These are phyloP conservation scores for Metschnikowia dekortorum DNA, from an alignment of 805 yeast genomes.

Conservation along the genomic window DNA sequence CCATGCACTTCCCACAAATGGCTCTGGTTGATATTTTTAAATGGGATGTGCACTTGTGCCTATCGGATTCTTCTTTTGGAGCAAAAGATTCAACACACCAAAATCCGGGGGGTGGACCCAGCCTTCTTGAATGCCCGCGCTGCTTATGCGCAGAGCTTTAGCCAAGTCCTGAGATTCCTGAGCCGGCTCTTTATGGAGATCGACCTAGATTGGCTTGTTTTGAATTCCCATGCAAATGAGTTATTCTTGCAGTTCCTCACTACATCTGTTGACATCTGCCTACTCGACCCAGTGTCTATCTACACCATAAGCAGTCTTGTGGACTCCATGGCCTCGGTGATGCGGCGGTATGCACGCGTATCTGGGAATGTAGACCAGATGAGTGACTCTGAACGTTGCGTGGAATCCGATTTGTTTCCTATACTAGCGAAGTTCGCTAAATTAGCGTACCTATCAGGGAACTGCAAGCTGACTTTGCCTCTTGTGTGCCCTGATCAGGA, in stretches of 20 bases:
- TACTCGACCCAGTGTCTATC: not conserved
- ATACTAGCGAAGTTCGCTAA: conserved; percentile 2
- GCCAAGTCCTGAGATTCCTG: not conserved
- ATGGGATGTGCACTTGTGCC: not conserved
- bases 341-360: not conserved
- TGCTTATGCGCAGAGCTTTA: conserved; percentile 1
- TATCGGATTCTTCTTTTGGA: not conserved
- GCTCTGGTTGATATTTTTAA: conserved; percentile 10
- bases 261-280: not conserved
- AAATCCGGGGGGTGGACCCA: conserved; percentile 1
- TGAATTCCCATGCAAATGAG: not conserved
- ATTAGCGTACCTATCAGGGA: conserved; percentile 8
- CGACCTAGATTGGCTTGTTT: not conserved
- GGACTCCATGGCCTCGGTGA: not conserved
- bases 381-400: not conserved
- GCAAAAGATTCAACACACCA: not conserved
- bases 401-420: conserved; percentile 4
- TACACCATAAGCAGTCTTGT: not conserved
- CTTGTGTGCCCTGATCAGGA: conserved; percentile 1
- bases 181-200: not conserved
- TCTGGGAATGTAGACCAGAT: not conserved
- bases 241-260: not conserved
- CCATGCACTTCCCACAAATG: conserved; percentile 5
- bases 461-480: conserved; percentile 7
- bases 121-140: not conserved